Conservation (phyloP, 768 basidiomycete species). For the Russula vinacea region DNA sequence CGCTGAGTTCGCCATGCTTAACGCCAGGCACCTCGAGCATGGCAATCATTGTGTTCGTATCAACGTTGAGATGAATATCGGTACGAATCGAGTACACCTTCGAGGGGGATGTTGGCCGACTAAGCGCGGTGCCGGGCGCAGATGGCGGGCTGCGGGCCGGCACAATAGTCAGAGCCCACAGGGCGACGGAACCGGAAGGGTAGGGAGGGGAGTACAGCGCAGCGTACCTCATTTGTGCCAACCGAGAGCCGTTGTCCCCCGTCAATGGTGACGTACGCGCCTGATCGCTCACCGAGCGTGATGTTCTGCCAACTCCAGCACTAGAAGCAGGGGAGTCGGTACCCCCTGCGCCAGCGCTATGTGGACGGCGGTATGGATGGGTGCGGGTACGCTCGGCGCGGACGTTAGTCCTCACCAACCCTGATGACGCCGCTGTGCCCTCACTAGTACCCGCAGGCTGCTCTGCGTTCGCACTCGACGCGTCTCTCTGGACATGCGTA, state of each 20-base stretch:
- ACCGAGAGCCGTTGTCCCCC: conserved; percentile 13
- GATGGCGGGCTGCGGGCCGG: conserved; percentile 25
- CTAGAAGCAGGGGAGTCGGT: conserved; percentile 6
- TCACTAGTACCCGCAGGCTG: conserved; percentile 18
- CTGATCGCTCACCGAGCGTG: conserved; percentile 26
- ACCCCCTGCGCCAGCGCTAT: conserved; percentile 20
- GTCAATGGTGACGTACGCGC: conserved; percentile 16
- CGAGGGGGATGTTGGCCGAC: neutral
- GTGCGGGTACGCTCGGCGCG: conserved; percentile 24
- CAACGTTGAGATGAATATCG: conserved; percentile 57
- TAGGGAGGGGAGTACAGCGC: neutral
- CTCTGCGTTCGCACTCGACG: conserved; percentile 18
- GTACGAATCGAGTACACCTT: conserved; percentile 49
- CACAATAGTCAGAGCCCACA: conserved; percentile 9
- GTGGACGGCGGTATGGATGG: conserved; percentile 30
- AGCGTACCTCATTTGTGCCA: conserved; percentile 30
- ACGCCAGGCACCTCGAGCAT: conserved; percentile 71
- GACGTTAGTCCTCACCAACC: conserved; percentile 20
- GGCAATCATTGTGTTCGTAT: conserved; percentile 51
- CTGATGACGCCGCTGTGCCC: conserved; percentile 16
- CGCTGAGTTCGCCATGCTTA: conserved; percentile 52
- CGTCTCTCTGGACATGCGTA: conserved; percentile 23
- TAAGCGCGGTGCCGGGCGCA: conserved; percentile 11
- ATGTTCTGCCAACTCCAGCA: neutral
- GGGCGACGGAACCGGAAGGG: neutral